phyloP scores from a whole-genome alignment of 768 basidiomycete species.

The Chlorophyllum brunneum region DNA sequence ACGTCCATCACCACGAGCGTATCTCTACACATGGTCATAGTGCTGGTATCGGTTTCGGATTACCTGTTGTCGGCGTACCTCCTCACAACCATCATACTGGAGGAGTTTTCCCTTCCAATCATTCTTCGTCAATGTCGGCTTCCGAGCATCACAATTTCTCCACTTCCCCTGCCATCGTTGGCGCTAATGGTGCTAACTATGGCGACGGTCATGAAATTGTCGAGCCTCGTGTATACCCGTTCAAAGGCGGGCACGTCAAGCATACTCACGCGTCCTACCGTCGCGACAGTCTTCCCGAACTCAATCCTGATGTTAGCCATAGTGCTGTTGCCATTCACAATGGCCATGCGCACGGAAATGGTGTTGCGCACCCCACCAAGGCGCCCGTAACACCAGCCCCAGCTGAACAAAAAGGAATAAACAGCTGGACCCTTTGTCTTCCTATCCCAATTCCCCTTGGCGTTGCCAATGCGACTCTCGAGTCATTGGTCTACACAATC shows the following conservation, averaged over 20 bases:
- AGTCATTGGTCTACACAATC: conserved; percentile 6
- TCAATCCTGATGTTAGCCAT: background rate
- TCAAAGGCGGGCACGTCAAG: conserved; percentile 9
- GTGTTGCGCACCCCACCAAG: background rate
- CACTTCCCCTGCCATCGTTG: background rate
- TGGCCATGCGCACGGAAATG: background rate
- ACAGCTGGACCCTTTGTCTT: conserved; percentile 6
- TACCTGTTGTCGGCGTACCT: background rate
- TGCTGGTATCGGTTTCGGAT: background rate
- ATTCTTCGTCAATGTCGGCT: background rate
- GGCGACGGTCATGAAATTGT: background rate
- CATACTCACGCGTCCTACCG: conserved; percentile 11
- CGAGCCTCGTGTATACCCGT: conserved; percentile 7
- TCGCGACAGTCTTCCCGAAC: conserved; percentile 6
- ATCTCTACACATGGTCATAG: background rate
- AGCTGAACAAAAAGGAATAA: background rate
- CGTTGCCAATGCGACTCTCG: conserved; percentile 1
- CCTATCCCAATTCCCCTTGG: conserved; percentile 5
- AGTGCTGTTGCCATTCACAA: background rate
- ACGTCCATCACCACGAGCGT: background rate
- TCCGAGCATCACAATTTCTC: conserved; percentile 4
- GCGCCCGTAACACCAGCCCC: background rate
- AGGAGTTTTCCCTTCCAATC: background rate
- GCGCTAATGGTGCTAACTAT: background rate
- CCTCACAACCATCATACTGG: background rate